A percentile compares a stretch with the other conserved stretches of the same genome.
These are phyloP conservation scores for Zizania palustris DNA, from an alignment of 202 grass and related monocot species.

Conservation along the genomic window DNA sequence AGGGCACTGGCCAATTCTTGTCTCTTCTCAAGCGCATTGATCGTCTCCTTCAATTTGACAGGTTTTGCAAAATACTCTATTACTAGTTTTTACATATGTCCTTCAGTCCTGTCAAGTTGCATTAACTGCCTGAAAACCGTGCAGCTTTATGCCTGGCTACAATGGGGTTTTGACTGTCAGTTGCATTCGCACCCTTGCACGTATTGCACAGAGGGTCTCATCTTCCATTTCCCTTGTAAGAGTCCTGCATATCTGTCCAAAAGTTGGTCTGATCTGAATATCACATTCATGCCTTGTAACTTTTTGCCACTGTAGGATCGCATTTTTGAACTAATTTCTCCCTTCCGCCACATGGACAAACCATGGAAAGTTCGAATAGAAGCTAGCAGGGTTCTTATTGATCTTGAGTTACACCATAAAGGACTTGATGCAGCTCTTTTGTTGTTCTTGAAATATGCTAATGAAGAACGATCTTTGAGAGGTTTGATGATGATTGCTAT, in stretches of 20 bases:
- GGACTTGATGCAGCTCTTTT: slow-evolving; percentile 76
- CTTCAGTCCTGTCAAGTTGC: slow-evolving; percentile 18
- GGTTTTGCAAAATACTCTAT: slow-evolving; percentile 43
- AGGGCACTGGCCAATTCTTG: slow-evolving; percentile 62
- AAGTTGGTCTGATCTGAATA: slow-evolving; percentile 23
- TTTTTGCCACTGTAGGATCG: slow-evolving; percentile 58
- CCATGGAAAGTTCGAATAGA: slow-evolving; percentile 92
- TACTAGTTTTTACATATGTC: slow-evolving; percentile 37
- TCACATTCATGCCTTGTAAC: slow-evolving; percentile 14
- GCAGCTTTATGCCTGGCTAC: slow-evolving; percentile 93
- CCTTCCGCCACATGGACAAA: slow-evolving; percentile 73
- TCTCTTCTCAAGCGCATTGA: slow-evolving; percentile 93
- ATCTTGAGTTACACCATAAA: slow-evolving; percentile 83
- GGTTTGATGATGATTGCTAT: slow-evolving; percentile 46
- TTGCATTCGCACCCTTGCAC: slow-evolving; percentile 93
- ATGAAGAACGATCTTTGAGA: slow-evolving; percentile 83
- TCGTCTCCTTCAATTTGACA: slow-evolving; percentile 89
- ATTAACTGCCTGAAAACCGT: slow-evolving; percentile 45
- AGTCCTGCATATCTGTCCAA: not conserved
- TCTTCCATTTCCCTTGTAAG: slow-evolving; percentile 76
- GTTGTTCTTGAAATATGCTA: slow-evolving; percentile 85
- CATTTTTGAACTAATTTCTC: slow-evolving; percentile 75
- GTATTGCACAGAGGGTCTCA: slow-evolving; percentile 86
- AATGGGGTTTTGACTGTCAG: slow-evolving; percentile 93
- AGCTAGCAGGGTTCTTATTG: slow-evolving; percentile 86